Evolutionary conservation across 257 asterid genomes (phyloP).

Genomic region (Petrea volubilis): DNA sequence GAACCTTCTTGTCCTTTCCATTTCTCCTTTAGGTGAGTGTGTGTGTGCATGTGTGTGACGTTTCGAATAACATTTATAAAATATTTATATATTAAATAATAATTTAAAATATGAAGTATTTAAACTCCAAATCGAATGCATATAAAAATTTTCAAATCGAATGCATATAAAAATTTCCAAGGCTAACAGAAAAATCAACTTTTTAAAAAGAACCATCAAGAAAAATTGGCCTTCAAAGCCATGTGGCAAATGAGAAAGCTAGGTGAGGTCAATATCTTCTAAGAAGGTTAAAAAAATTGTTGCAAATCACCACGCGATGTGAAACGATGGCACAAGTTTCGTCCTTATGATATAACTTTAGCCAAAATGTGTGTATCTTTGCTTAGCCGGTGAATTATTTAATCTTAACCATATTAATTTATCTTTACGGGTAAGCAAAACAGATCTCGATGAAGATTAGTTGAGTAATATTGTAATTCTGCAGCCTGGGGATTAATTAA

Average conservation of each 20-base stretch:
- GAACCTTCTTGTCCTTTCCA: too few relatives aligned
- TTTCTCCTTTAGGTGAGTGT: too few relatives aligned
- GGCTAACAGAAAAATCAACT: too few relatives aligned
- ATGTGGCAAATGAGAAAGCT: background rate
- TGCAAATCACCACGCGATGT: too few relatives aligned
- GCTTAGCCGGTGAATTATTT: constrained; percentile 6
- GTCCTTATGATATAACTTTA: background rate
- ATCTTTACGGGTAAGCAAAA: constrained; percentile 24
- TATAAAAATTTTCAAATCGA: too few relatives aligned
- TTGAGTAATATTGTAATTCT: constrained; percentile 17
- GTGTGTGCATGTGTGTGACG: too few relatives aligned
- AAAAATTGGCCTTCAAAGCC: background rate
- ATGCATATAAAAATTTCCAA: too few relatives aligned
- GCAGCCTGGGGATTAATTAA: background rate
- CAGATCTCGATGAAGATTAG: constrained; percentile 35
- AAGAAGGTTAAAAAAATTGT: background rate
- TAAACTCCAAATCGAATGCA: too few relatives aligned
- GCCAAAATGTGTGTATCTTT: background rate
- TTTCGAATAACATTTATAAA: too few relatives aligned
- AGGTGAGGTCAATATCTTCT: background rate
- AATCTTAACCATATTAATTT: constrained; percentile 11
- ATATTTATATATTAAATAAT: too few relatives aligned
- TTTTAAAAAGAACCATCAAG: too few relatives aligned
- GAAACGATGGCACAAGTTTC: background rate
- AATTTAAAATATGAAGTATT: too few relatives aligned